These are phyloP conservation scores for Sclerotinia trifoliorum DNA, from an alignment of 2,329 filamentous ascomycete species.

Conservation along the genomic window DNA sequence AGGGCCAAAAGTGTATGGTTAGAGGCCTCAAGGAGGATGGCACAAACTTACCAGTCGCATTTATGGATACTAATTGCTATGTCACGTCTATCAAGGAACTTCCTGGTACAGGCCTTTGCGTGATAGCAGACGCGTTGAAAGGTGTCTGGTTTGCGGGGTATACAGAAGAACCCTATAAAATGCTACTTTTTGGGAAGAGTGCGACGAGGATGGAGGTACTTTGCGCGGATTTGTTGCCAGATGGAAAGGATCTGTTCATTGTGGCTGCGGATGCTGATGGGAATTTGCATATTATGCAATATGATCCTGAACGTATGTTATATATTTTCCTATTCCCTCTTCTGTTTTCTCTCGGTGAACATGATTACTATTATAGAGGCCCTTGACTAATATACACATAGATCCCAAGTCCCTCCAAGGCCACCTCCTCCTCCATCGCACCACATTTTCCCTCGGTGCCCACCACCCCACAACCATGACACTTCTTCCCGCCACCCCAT, in stretches of 20 bases:
- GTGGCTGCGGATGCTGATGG: conserved; percentile 81
- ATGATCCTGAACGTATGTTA: conserved; percentile 84
- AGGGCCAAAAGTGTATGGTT: conserved; percentile 97
- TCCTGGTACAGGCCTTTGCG: conserved; percentile 76
- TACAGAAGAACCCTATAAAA: conserved; percentile 93
- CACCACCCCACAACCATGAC: conserved; percentile 74
- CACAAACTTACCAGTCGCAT: conserved; percentile 86
- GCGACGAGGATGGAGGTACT: conserved; percentile 74
- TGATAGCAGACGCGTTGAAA: conserved; percentile 88
- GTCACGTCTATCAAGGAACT: conserved; percentile 84
- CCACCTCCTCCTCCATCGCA: conserved; percentile 79
- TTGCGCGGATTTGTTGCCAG: conserved; percentile 82
- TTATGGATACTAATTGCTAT: conserved; percentile 96
- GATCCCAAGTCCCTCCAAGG: conserved; percentile 93
- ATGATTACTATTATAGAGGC: neutral
- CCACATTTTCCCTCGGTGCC: conserved; percentile 80
- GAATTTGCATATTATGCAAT: conserved; percentile 86
- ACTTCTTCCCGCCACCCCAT: conserved; percentile 67
- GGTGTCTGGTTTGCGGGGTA: conserved; percentile 96
- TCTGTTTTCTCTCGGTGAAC: conserved; percentile 9
- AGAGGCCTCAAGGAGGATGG: conserved; percentile 94
- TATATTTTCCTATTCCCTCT: conserved; percentile 5
- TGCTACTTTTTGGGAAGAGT: conserved; percentile 89
- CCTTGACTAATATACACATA: conserved; percentile 41
- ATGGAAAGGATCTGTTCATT: conserved; percentile 78